These are phyloP conservation scores for Fusarium subglutinans DNA, from an alignment of 2,329 filamentous ascomycete genomes.

Conservation along the genomic window DNA sequence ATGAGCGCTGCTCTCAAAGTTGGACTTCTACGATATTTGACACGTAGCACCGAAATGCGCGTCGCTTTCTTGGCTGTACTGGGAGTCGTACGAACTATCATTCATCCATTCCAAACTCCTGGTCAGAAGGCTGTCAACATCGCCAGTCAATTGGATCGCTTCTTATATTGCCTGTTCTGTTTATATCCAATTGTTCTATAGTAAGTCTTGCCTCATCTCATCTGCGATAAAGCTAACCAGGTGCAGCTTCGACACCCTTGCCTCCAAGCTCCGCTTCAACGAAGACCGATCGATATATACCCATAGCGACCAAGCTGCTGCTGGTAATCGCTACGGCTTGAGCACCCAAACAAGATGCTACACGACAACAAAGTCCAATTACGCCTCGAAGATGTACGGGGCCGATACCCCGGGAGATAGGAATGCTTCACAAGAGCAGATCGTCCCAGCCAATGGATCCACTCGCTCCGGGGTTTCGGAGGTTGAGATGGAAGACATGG, in stretches of 20 bases:
- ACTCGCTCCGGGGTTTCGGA: slow-evolving; percentile 10
- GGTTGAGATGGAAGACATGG: slow-evolving; percentile 14
- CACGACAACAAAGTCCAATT: slow-evolving; percentile 12
- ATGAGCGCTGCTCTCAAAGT: slow-evolving; percentile 42
- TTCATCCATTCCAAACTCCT: slow-evolving; percentile 50
- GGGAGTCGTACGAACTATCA: slow-evolving; percentile 52
- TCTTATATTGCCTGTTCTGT: slow-evolving; percentile 53
- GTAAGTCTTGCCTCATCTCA: slow-evolving; percentile 32
- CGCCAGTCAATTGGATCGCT: slow-evolving; percentile 52
- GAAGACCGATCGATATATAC: slow-evolving; percentile 18
- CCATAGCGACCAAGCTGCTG: slow-evolving; percentile 5
- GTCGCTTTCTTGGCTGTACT: slow-evolving; percentile 50
- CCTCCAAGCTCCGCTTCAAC: slow-evolving; percentile 44
- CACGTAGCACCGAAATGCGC: slow-evolving; percentile 51
- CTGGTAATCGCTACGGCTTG: neutral
- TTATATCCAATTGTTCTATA: slow-evolving; percentile 52
- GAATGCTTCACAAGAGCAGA: slow-evolving; percentile 18
- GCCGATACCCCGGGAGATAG: neutral
- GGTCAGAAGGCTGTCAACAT: slow-evolving; percentile 49
- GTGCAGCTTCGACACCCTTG: slow-evolving; percentile 45
- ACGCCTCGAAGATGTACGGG: neutral
- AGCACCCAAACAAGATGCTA: slow-evolving; percentile 23
- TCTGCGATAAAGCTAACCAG: neutral
- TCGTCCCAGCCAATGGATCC: slow-evolving; percentile 17
- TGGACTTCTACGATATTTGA: slow-evolving; percentile 50